A percentile compares a stretch with the other conserved stretches of the same genome.
Evolutionary conservation across 1,284 basidiomycete genomes (phyloP).

Genomic region (Boletellus deceptivus): DNA sequence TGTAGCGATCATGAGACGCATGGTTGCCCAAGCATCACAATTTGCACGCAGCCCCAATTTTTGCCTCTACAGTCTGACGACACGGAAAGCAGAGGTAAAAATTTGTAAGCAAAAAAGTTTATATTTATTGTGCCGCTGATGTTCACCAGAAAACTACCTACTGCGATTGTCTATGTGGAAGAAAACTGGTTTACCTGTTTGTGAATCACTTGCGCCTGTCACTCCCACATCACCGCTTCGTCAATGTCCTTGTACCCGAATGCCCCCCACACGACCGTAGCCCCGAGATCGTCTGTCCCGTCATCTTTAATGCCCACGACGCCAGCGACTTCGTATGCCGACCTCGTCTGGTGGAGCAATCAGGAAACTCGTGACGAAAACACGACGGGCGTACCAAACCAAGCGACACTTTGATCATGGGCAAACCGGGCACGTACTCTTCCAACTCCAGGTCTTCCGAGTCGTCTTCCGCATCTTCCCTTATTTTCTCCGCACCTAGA

Average conservation of each 20-base stretch:
- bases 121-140: no score
- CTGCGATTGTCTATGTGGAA: no score
- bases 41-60: no score
- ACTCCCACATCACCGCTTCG: conserved; percentile 29
- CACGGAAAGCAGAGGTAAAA: no score
- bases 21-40: no score
- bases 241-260: conserved; percentile 28
- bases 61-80: no score
- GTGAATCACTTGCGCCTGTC: neutral
- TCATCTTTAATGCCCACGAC: conserved; percentile 43
- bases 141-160: no score
- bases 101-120: no score
- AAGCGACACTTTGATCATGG: conserved; percentile 64
- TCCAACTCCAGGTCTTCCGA: conserved; percentile 42
- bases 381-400: conserved; percentile 38
- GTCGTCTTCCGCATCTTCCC: conserved; percentile 3
- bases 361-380: no score
- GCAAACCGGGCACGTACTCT: conserved; percentile 47
- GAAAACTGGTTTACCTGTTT: no score
- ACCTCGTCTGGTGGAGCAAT: conserved; percentile 29
- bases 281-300: conserved; percentile 47
- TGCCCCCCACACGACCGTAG: conserved; percentile 41
- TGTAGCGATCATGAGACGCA: no score
- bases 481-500: neutral
- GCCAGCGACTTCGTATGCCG: conserved; percentile 42